Base-by-base conservation (phyloP, 2,329 filamentous ascomycete genomes). In the Lojkania enalia region DNA sequence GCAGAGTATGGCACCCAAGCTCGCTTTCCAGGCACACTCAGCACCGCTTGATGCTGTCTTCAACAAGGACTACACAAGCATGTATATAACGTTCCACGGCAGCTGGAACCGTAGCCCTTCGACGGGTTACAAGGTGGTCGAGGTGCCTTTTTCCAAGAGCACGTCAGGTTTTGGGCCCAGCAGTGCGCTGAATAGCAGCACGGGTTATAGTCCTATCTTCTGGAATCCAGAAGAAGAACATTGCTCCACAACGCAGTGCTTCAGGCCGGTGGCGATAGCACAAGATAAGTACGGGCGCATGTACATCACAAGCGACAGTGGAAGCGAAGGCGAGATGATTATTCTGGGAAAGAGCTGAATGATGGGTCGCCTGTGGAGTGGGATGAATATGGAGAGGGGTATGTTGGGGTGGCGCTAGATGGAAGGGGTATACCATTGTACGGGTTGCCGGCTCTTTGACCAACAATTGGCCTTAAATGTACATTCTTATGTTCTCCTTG, bases 271-370 rank as follows among this genome's bases (percentile, higher is more conserved):
- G 18, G 46, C 48, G 7, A 57, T 66, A 44, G 60, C 55, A 18
- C 51, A 48, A 39, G 61, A 64, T 21, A 39, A 19, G 23, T 54
- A 32, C 35, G 63, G 53, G 31, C 51, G 61, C 31, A 51, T 66
- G 53, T 65, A 63, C 49, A 45, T 65, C 18, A 60, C 56, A 20
- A 66, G 63, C 41, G 61, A 65, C 37, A 61, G 58, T 38, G 54
- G 55, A 2, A 50, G 42, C 2, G 61, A 61, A 21, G 60, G 61
- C 1, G 63, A 66, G 46, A 35, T 66, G 13, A 48, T 63, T 15
- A 29, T 66, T 2, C 30, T 66, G 12, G 60, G 59, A 7, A 54
- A 48, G 40, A 52, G 33, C 23, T 61, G 52, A 27, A 35, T 19
- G 16, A 30, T 19, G 20, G 14, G 18, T 19, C 6, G 9, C 21